Percentiles rank a stretch among this genome's conserved stretches.
phyloP scores from a whole-genome alignment of 805 yeast species.

The Candida tammaniensis region DNA sequence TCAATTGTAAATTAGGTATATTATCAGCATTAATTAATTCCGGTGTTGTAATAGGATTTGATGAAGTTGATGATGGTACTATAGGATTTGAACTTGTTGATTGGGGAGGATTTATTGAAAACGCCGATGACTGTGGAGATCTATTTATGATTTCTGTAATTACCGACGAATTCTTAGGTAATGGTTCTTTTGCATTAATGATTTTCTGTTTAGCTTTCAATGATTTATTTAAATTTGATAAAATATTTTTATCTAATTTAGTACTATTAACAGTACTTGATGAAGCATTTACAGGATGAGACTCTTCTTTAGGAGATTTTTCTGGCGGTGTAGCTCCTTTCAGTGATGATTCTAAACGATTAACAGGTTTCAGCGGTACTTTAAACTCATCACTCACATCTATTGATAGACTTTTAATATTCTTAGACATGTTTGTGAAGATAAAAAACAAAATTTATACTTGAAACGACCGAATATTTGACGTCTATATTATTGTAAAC shows the following conservation, averaged over 20 bases:
- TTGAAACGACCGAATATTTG: too few species aligned
- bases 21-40: conserved; percentile 10
- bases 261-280: conserved; percentile 2
- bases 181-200: conserved; percentile 34
- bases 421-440: too few species aligned
- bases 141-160: conserved; percentile 36
- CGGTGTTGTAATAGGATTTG: background rate
- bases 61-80: too few species aligned
- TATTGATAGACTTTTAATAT: too few species aligned
- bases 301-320: too few species aligned
- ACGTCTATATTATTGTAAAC: too few species aligned
- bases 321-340: too few species aligned
- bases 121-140: conserved; percentile 27
- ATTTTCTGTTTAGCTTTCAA: conserved; percentile 42
- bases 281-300: conserved; percentile 1
- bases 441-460: too few species aligned
- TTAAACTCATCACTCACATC: too few species aligned
- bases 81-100: conserved; percentile 4
- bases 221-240: conserved; percentile 41
- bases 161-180: conserved; percentile 31
- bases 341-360: too few species aligned
- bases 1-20: conserved; percentile 13
- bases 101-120: conserved; percentile 12
- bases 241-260: conserved; percentile 26
- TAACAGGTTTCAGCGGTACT: too few species aligned